Evolutionary conservation across 768 basidiomycete genomes (phyloP), one percentile per base, ranked within the genome.

Genomic region (Calocybe cyanea): DNA sequence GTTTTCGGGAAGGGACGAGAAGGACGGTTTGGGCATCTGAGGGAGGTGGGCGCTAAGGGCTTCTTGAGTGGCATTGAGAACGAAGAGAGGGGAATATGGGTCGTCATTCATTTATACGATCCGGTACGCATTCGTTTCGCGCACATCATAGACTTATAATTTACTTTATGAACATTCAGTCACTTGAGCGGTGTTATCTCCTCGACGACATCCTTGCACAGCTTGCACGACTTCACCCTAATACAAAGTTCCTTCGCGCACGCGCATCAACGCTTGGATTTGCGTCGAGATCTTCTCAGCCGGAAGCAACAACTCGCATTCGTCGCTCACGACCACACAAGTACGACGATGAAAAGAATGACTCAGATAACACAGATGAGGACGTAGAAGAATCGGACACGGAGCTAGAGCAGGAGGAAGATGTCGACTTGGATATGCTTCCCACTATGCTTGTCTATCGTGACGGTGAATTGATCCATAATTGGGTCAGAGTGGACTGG

Each of bases 401-500:
- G 19, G 75, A 71, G 3, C 63, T 63, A 8, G 66, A 69, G 33
- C 71, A 73, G 10, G 83, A 87, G 4, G 81, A 79, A 41, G 65
- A 80, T 21, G 81, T 89, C 33, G 87, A 90, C 55, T 75, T 82
- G 3, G 87, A 90, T 59, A 79, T 90, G 73, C 71, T 90, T 20
- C 87, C 88, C 0, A 89, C 87, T 1, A 61, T 89, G 58, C 73
- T 89, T 10, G 85, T 87, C 3, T 91, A 91, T 55, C 83, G 81
- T 14, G 81, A 78, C 46, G 87, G 89, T 14, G 80, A 88, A 50
- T 77, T 92, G n/a, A 78, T 89, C n/a, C 78, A 88, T 55, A 87
- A 87, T 39, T 92, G 89, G 89, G 85, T 92, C 7, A 73, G 89
- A 19, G 87, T 91, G 3, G 88, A 92, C 60, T 91, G 87, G 89